phyloP scores from a whole-genome alignment of 176 grass and related monocot genomes.

The Puccinellia tenuiflora region DNA sequence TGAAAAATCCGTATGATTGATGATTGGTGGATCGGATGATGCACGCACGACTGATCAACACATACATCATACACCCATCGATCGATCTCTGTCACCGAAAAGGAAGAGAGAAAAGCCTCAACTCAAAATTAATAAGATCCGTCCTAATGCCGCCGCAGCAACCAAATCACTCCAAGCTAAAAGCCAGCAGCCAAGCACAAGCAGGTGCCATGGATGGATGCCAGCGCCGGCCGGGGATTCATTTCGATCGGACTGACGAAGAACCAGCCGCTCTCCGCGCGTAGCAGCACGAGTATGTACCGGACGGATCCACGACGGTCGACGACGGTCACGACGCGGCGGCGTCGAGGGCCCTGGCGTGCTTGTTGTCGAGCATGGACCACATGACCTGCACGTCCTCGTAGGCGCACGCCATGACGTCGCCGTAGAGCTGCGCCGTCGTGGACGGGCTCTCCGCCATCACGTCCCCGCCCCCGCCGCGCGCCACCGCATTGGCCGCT shows the following conservation, averaged over 20 bases:
- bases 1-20: background rate
- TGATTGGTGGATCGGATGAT: slow-evolving; percentile 17
- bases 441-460: too few species aligned
- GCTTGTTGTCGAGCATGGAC: slow-evolving; percentile 61
- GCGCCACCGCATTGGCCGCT: too few species aligned
- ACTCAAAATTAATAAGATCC: too few species aligned
- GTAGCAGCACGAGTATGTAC: slow-evolving; percentile 1
- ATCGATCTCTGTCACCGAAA: slow-evolving; percentile 17
- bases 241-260: background rate
- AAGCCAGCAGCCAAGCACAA: background rate
- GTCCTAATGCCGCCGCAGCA: background rate
- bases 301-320: background rate
- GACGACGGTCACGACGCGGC: slow-evolving; percentile 15
- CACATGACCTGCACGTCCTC: slow-evolving; percentile 66
- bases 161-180: slow-evolving; percentile 28
- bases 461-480: too few species aligned
- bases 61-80: too few species aligned
- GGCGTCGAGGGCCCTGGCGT: slow-evolving; percentile 16
- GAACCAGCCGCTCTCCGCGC: too few species aligned
- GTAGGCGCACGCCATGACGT: slow-evolving; percentile 61
- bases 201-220: background rate
- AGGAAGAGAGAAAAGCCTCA: too few species aligned
- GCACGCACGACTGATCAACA: background rate
- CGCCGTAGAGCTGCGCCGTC: slow-evolving; percentile 52
- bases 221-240: slow-evolving; percentile 10